Conservation (phyloP, 2,329 filamentous ascomycete genomes). For the Mycocentrospora acerina region DNA sequence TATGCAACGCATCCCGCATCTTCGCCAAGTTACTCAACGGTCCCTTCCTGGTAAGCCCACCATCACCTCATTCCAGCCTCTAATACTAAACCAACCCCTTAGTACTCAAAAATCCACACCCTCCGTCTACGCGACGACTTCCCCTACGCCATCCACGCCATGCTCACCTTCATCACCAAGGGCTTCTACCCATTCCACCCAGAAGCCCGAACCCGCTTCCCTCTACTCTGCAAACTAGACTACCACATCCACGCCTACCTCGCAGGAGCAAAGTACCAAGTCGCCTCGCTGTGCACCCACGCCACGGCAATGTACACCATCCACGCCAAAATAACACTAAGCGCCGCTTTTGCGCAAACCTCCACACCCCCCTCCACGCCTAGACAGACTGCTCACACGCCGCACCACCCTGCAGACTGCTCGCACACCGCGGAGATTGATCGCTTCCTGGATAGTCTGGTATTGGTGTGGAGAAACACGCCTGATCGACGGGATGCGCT, state of each 20-base stretch:
- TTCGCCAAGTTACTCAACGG: slow-evolving; percentile 15
- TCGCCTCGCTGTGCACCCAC: slow-evolving; percentile 12
- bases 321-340: slow-evolving; percentile 11
- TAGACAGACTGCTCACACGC: neutral
- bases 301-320: slow-evolving; percentile 15
- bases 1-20: slow-evolving; percentile 17
- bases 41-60: slow-evolving; percentile 8
- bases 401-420: neutral
- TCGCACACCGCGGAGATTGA: slow-evolving; percentile 5
- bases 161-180: slow-evolving; percentile 22
- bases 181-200: slow-evolving; percentile 20
- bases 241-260: slow-evolving; percentile 29
- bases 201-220: slow-evolving; percentile 6
- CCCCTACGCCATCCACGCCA: slow-evolving; percentile 17
- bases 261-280: slow-evolving; percentile 20
- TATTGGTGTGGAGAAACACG: slow-evolving; percentile 27
- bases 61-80: neutral
- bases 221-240: slow-evolving; percentile 23
- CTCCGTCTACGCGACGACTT: slow-evolving; percentile 25
- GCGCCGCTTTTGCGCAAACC: slow-evolving; percentile 1
- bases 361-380: neutral
- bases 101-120: slow-evolving; percentile 8
- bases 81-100: neutral
- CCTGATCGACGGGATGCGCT: slow-evolving; percentile 10
- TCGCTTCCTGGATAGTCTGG: slow-evolving; percentile 22